Conservation (phyloP, 2,329 filamentous ascomycete species). For the Fusarium denticulatum region DNA sequence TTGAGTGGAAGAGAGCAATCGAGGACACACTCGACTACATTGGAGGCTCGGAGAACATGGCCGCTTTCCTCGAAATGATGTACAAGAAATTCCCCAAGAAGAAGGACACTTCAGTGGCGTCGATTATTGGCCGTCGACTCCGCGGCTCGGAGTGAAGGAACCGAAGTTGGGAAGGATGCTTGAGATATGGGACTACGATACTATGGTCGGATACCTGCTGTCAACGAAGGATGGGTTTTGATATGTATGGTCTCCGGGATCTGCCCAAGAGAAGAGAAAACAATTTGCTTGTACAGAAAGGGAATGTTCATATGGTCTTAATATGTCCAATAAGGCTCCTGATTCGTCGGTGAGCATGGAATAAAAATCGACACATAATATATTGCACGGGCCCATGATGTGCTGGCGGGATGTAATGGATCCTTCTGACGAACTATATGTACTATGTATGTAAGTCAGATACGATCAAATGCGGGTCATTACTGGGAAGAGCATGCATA, state of each 20-base stretch:
- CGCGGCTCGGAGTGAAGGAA: constrained; percentile 3
- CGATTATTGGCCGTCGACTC: constrained; percentile 5
- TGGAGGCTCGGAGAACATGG: constrained; percentile 19
- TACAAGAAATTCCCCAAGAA: constrained; percentile 11
- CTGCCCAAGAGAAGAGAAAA: neutral
- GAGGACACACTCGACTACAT: constrained; percentile 17
- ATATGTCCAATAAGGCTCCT: neutral
- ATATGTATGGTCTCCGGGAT: neutral
- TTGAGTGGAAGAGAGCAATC: constrained; percentile 10
- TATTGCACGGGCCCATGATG: constrained; percentile 24
- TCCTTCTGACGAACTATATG: constrained; percentile 18
- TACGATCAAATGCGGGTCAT: constrained; percentile 24
- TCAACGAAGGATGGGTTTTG: neutral
- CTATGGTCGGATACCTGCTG: neutral
- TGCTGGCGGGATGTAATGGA: constrained; percentile 21
- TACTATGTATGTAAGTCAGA: neutral
- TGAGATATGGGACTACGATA: neutral
- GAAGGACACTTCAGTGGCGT: neutral
- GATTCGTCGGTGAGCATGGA: neutral
- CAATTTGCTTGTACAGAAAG: neutral
- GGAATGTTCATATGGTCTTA: neutral
- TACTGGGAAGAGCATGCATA: constrained; percentile 13
- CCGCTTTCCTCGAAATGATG: neutral
- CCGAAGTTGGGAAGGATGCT: neutral
- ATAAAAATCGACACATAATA: constrained; percentile 17